These are phyloP conservation scores for Tarenaya hassleriana DNA, from an alignment of 345 rosid species.

Conservation along the genomic window DNA sequence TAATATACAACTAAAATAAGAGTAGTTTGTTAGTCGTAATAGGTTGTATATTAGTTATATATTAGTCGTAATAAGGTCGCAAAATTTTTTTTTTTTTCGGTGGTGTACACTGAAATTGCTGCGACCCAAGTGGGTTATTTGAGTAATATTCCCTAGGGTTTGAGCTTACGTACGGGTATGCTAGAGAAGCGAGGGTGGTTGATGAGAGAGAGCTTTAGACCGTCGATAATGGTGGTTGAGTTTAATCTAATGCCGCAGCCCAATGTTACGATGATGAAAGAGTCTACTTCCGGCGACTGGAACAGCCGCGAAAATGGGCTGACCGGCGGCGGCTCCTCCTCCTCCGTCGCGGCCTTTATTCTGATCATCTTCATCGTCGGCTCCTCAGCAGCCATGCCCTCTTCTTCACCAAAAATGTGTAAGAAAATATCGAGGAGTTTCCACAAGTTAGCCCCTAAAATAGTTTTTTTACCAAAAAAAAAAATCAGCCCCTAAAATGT, in stretches of 20 bases:
- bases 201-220: conserved; percentile 48
- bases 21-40: no score
- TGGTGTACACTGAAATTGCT: no score
- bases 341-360: not conserved
- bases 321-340: conserved; percentile 31
- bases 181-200: conserved; percentile 84
- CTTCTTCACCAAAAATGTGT: not conserved
- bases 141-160: no score
- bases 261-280: conserved; percentile 38
- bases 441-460: no score
- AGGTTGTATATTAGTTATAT: no score
- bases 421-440: no score
- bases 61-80: no score
- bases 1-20: no score
- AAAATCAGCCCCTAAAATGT: no score
- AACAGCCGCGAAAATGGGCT: conserved; percentile 54
- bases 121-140: no score
- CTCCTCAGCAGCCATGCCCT: not conserved
- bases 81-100: no score
- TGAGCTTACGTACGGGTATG: conserved; percentile 42
- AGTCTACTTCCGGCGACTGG: conserved; percentile 42
- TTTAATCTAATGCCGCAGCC: conserved; percentile 44
- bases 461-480: no score
- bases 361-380: not conserved
- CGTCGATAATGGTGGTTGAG: conserved; percentile 35